These are phyloP conservation scores for Ottelia alismoides DNA, from an alignment of 106 monocot species.

Conservation along the genomic window DNA sequence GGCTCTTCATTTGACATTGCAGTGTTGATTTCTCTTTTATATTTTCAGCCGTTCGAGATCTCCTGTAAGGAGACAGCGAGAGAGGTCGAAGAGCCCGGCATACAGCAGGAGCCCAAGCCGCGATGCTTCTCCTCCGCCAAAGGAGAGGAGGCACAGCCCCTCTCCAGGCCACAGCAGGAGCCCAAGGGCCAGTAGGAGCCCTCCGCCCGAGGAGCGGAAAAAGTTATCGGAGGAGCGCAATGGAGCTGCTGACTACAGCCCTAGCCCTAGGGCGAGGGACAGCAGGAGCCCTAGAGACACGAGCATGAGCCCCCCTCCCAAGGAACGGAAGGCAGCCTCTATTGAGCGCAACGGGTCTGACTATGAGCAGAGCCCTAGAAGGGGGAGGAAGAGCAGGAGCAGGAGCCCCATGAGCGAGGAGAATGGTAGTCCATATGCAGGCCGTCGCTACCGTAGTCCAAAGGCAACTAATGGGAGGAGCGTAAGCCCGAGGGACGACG, in stretches of 20 bases:
- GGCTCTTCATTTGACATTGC: neutral
- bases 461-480: slow-evolving; percentile 21
- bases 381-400: slow-evolving; percentile 21
- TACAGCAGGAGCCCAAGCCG: slow-evolving; percentile 56
- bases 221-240: neutral
- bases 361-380: slow-evolving; percentile 34
- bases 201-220: neutral
- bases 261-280: neutral
- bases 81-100: slow-evolving; percentile 45
- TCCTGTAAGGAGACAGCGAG: slow-evolving; percentile 40
- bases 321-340: slow-evolving; percentile 13
- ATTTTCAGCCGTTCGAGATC: slow-evolving; percentile 79
- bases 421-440: slow-evolving; percentile 14
- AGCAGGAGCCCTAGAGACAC: slow-evolving; percentile 30
- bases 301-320: too few relatives aligned
- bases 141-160: slow-evolving; percentile 28
- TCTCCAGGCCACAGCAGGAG: slow-evolving; percentile 46
- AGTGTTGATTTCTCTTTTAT: neutral
- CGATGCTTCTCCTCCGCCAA: slow-evolving; percentile 22
- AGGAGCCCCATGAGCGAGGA: slow-evolving; percentile 18
- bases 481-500: slow-evolving; percentile 18
- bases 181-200: slow-evolving; percentile 18
- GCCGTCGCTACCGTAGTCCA: slow-evolving; percentile 15
- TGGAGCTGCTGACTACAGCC: neutral
- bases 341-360: slow-evolving; percentile 23